These are phyloP conservation scores for Serendipita vermifera DNA, from an alignment of 768 basidiomycete genomes.

Conservation along the genomic window DNA sequence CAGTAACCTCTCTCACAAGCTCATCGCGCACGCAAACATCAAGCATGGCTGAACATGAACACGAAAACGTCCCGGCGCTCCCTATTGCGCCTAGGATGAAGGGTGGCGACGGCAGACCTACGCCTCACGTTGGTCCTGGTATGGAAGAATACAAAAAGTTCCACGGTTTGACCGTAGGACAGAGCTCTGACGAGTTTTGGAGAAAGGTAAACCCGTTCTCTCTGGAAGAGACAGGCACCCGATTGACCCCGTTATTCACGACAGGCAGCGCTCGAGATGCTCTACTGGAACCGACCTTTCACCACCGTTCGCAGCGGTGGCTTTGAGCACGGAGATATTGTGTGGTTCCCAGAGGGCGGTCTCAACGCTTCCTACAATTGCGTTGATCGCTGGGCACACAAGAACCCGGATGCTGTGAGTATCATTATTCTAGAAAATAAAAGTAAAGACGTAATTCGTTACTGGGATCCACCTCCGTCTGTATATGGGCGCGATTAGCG, in stretches of 20 bases:
- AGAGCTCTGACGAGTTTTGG: slow-evolving; percentile 80
- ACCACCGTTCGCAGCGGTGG: slow-evolving; percentile 69
- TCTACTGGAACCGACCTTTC: slow-evolving; percentile 87
- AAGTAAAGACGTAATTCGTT: neutral
- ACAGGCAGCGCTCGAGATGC: slow-evolving; percentile 49
- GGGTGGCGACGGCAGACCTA: slow-evolving; percentile 39
- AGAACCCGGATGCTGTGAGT: slow-evolving; percentile 52
- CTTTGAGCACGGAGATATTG: slow-evolving; percentile 75
- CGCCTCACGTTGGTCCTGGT: slow-evolving; percentile 68
- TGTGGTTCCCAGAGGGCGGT: slow-evolving; percentile 93
- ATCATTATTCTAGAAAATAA: neutral
- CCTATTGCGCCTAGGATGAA: slow-evolving; percentile 68
- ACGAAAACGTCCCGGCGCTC: slow-evolving; percentile 31
- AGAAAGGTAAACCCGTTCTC: slow-evolving; percentile 42
- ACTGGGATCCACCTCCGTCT: neutral
- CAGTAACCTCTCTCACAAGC: no score
- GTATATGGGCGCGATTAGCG: neutral
- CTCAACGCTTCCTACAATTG: slow-evolving; percentile 95
- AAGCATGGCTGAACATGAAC: slow-evolving; percentile 17
- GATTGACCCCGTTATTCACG: no score
- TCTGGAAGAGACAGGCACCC: neutral
- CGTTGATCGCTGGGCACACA: slow-evolving; percentile 91
- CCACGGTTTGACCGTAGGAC: slow-evolving; percentile 61
- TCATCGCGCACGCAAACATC: slow-evolving; percentile 8
- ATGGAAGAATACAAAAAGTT: slow-evolving; percentile 56